phyloP scores from a whole-genome alignment of 169 alveolate species.

The Eimeria brunetti region DNA sequence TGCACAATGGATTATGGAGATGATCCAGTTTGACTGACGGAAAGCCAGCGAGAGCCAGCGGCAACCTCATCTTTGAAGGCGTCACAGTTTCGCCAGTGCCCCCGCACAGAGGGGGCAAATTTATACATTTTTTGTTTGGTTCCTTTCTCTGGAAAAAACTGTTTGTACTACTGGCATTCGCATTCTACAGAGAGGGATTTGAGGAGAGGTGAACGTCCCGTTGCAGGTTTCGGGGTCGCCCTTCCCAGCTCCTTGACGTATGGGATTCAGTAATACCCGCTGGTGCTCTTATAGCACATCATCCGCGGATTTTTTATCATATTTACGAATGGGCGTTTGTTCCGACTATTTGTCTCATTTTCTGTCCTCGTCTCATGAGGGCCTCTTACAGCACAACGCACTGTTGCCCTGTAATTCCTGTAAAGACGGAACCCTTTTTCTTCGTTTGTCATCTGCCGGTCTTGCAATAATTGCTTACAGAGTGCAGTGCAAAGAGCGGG shows the following conservation, averaged over 20 bases:
- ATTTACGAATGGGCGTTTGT: not conserved
- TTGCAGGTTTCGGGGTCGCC: not conserved
- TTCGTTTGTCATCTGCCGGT: not conserved
- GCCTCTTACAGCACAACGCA: not conserved
- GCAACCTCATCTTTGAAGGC: not conserved
- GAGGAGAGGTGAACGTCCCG: not conserved
- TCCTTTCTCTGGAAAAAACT: not conserved
- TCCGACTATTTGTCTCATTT: not conserved
- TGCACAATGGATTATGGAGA: conserved; percentile 43
- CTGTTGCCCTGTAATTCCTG: not conserved
- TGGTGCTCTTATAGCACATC: too few relatives aligned
- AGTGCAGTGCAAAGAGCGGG: not conserved
- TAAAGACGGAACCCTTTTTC: not conserved
- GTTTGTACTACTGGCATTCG: not conserved
- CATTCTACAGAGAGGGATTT: not conserved
- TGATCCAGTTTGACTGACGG: conserved; percentile 32
- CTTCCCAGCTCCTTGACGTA: not conserved
- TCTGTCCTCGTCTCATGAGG: not conserved
- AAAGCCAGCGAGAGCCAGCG: not conserved
- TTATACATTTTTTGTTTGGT: not conserved
- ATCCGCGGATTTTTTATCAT: too few relatives aligned
- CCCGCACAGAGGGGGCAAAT: not conserved
- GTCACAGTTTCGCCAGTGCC: not conserved
- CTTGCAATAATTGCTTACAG: not conserved
- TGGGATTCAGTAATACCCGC: not conserved